Evolutionary conservation across 176 grass and related monocot species (phyloP).

Genomic region (Aegilops bicornis): DNA sequence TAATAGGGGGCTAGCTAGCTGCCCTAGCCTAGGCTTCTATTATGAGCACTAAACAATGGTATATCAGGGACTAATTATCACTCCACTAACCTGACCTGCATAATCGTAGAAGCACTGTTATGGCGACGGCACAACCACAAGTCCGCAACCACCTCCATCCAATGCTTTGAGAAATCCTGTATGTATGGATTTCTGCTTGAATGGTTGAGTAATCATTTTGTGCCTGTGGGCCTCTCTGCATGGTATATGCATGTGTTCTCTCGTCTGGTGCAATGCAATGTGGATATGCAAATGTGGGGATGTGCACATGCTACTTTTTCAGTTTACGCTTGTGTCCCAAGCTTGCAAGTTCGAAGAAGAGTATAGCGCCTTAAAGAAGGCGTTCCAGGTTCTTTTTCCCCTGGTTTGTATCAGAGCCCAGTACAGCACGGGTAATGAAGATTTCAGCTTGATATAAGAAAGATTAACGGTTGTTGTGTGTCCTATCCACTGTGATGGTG

Average conservation of each 20-base stretch:
- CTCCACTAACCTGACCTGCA: conserved; percentile 24
- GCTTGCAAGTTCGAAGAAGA: too few relatives aligned
- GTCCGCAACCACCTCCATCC: conserved; percentile 19
- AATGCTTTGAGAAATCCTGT: neutral
- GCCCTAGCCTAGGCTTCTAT: conserved; percentile 45
- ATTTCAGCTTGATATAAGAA: too few relatives aligned
- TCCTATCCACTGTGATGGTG: neutral
- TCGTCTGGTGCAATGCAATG: too few relatives aligned
- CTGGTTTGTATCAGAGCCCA: too few relatives aligned
- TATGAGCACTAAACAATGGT: conserved; percentile 40
- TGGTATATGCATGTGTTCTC: too few relatives aligned
- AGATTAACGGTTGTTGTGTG: neutral
- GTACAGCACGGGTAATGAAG: too few relatives aligned
- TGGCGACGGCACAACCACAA: conserved; percentile 3
- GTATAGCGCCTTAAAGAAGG: too few relatives aligned
- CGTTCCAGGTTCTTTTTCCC: too few relatives aligned
- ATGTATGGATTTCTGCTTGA: neutral
- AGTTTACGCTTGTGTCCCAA: too few relatives aligned
- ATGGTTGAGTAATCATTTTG: neutral
- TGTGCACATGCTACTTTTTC: too few relatives aligned
- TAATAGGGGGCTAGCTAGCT: neutral
- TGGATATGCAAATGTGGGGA: too few relatives aligned
- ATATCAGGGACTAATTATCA: conserved; percentile 19
- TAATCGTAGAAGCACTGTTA: neutral
- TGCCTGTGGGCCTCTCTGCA: conserved; percentile 5